Evolutionary conservation across 176 grass and related monocot species (phyloP).

Genomic region (Triticum timopheevii): DNA sequence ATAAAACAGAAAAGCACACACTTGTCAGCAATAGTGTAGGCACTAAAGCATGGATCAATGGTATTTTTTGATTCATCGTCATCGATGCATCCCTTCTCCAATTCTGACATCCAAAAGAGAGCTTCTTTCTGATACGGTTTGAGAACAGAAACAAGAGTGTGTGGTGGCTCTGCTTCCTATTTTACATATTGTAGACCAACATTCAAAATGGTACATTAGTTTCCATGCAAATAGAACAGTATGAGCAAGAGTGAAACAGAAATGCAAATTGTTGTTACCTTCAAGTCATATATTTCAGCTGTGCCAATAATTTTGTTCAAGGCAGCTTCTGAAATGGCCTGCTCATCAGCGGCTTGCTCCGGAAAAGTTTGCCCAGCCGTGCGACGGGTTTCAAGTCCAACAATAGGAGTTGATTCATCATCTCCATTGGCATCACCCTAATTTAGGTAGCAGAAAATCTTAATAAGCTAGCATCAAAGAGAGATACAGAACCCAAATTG

Average conservation of each 20-base stretch:
- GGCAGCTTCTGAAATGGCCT: conserved; percentile 82
- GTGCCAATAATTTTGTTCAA: conserved; percentile 90
- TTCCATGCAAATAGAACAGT: not conserved
- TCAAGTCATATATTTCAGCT: conserved; percentile 60
- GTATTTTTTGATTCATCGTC: conserved; percentile 51
- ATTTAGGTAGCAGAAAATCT: not conserved
- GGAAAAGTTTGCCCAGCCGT: conserved; percentile 53
- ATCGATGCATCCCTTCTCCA: conserved; percentile 64
- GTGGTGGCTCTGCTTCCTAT: conserved; percentile 80
- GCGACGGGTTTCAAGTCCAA: conserved; percentile 31
- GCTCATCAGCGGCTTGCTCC: conserved; percentile 64
- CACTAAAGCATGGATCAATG: conserved; percentile 82
- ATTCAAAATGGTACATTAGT: not conserved
- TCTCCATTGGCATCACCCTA: conserved; percentile 52
- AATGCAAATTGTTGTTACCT: conserved; percentile 43
- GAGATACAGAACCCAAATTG: not conserved
- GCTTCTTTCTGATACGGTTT: conserved; percentile 93
- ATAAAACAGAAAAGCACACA: conserved; percentile 33
- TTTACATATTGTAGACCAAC: not conserved
- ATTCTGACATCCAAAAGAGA: conserved; percentile 87
- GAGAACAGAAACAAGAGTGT: conserved; percentile 63
- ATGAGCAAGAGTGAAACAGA: not conserved
- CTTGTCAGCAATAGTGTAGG: conserved; percentile 75
- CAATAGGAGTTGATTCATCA: conserved; percentile 35
- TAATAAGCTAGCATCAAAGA: not conserved